phyloP scores from a whole-genome alignment of 495 filamentous ascomycete species.

The Aspergillus funiculosus region DNA sequence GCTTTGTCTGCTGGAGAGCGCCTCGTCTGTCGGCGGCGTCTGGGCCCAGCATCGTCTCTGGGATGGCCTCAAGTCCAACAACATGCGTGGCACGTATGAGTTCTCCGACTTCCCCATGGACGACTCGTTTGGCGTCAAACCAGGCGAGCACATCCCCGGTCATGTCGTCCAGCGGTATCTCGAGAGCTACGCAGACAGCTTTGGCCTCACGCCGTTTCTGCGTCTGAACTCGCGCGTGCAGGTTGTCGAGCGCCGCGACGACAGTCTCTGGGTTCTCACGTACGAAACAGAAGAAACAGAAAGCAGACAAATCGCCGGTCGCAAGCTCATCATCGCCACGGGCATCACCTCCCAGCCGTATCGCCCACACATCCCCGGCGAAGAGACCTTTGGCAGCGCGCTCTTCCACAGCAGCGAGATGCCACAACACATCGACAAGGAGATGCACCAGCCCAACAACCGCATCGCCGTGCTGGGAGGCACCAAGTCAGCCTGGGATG shows the following conservation, averaged over 20 bases:
- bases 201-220: conserved; percentile 49
- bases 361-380: conserved; percentile 45
- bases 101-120: conserved; percentile 72
- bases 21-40: conserved; percentile 58
- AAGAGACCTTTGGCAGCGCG: conserved; percentile 47
- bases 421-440: conserved; percentile 30
- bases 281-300: conserved; percentile 1
- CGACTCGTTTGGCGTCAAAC: conserved; percentile 51
- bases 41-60: conserved; percentile 64
- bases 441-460: conserved; percentile 31
- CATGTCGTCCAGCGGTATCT: conserved; percentile 61
- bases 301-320: conserved; percentile 31
- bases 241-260: conserved; percentile 41
- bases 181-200: conserved; percentile 53
- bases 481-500: conserved; percentile 73
- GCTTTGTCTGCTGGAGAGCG: conserved; percentile 50
- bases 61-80: conserved; percentile 61
- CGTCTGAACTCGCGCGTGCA: conserved; percentile 49
- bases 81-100: conserved; percentile 60
- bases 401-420: conserved; percentile 62
- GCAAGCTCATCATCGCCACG: conserved; percentile 64
- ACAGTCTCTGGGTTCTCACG: conserved; percentile 40
- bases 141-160: conserved; percentile 65
- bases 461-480: conserved; percentile 60
- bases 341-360: conserved; percentile 61